phyloP scores from a whole-genome alignment of 2,329 filamentous ascomycete genomes.

The Raffaelea arxii region DNA sequence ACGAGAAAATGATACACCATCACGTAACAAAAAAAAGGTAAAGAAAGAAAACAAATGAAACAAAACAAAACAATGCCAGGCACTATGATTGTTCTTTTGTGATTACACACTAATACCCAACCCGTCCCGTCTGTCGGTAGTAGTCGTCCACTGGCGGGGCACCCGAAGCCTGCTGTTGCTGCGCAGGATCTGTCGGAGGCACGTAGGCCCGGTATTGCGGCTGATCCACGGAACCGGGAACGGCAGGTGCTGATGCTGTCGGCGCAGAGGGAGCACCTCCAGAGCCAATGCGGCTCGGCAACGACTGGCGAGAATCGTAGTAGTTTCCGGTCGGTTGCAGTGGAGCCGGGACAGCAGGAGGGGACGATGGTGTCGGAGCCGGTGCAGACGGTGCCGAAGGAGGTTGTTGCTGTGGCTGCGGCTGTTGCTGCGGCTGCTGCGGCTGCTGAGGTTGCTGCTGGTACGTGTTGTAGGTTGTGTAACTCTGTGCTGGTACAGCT shows the following conservation, averaged over 20 bases:
- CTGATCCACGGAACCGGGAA: slow-evolving; percentile 15
- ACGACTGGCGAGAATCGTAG: slow-evolving; percentile 36
- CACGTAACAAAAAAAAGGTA: not conserved
- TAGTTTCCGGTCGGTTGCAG: slow-evolving; percentile 22
- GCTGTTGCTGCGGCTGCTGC: slow-evolving; percentile 20
- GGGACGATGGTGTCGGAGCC: slow-evolving; percentile 19
- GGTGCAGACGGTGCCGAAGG: slow-evolving; percentile 21
- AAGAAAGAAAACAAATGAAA: not conserved
- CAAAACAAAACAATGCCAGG: not conserved
- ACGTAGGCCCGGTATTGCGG: slow-evolving; percentile 53
- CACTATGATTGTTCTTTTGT: too few relatives aligned
- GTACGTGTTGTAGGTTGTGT: slow-evolving; percentile 29
- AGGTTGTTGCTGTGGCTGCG: slow-evolving; percentile 15
- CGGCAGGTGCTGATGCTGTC: not conserved
- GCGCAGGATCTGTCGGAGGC: slow-evolving; percentile 31
- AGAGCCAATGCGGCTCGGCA: slow-evolving; percentile 23
- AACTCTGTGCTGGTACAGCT: slow-evolving; percentile 25
- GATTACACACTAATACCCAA: slow-evolving; percentile 9
- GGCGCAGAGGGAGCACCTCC: slow-evolving; percentile 10
- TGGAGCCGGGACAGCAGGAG: slow-evolving; percentile 34
- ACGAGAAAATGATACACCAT: not conserved
- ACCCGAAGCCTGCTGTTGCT: slow-evolving; percentile 27
- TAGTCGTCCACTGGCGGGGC: slow-evolving; percentile 41
- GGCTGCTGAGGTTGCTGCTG: slow-evolving; percentile 14
- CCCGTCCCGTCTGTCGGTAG: slow-evolving; percentile 34